phyloP scores from a whole-genome alignment of 2,329 filamentous ascomycete species.

The Xylogone sp. region DNA sequence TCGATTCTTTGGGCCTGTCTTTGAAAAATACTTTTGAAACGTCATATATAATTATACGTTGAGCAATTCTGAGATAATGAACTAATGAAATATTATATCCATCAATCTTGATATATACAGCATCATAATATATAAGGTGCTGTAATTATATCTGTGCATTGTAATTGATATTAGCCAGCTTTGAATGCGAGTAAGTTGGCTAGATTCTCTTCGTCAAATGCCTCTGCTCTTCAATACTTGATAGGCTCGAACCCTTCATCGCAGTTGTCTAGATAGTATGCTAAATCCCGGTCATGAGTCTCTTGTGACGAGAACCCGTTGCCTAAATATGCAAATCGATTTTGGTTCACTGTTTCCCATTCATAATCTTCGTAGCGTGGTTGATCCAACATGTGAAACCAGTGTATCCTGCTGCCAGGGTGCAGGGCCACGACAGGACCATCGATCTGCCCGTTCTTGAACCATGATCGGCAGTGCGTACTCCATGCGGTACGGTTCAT shows the following conservation, averaged over 20 bases:
- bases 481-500: slow-evolving; percentile 50
- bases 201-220: too few relatives aligned
- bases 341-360: slow-evolving; percentile 42
- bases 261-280: slow-evolving; percentile 1
- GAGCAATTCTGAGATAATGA: too few relatives aligned
- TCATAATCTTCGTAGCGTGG: slow-evolving; percentile 48
- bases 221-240: neutral
- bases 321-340: slow-evolving; percentile 47
- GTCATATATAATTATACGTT: too few relatives aligned
- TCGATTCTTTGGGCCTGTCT: too few relatives aligned
- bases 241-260: slow-evolving; percentile 1
- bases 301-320: slow-evolving; percentile 50
- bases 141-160: too few relatives aligned
- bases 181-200: too few relatives aligned
- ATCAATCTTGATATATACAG: too few relatives aligned
- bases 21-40: too few relatives aligned
- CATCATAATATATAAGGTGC: too few relatives aligned
- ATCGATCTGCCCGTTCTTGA: slow-evolving; percentile 39
- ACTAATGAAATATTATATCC: too few relatives aligned
- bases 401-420: slow-evolving; percentile 45
- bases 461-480: slow-evolving; percentile 45
- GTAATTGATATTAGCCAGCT: too few relatives aligned
- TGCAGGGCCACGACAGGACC: slow-evolving; percentile 45
- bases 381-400: slow-evolving; percentile 44
- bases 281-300: slow-evolving; percentile 5